phyloP scores from a whole-genome alignment of 2,329 filamentous ascomycete species.

The Exophiala sp. region DNA sequence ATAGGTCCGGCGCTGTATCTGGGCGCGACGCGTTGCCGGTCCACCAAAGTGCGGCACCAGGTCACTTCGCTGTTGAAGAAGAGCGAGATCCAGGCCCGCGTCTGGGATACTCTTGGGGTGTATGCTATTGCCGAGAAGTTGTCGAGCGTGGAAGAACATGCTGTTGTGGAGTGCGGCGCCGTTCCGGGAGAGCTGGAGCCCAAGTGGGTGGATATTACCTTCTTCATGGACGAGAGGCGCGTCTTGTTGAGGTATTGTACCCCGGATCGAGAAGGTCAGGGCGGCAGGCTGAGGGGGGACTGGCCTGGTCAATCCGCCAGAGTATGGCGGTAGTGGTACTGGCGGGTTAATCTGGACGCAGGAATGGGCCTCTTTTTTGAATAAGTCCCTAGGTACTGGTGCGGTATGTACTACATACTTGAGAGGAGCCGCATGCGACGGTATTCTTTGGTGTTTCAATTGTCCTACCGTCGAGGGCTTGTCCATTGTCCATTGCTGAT shows the following conservation, averaged over 20 bases:
- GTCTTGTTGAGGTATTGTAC: conserved; percentile 26
- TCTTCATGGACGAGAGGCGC: conserved; percentile 25
- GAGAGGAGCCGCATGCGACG: no score
- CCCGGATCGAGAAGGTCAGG: conserved; percentile 17
- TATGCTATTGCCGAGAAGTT: conserved; percentile 27
- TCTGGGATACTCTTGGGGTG: conserved; percentile 23
- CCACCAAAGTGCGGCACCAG: conserved; percentile 27
- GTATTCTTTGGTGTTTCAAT: no score
- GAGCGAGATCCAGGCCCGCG: conserved; percentile 13
- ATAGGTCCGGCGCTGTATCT: conserved; percentile 25
- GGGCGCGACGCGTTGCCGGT: conserved; percentile 13
- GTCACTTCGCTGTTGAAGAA: conserved; percentile 21
- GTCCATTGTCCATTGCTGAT: no score
- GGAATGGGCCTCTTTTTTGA: conserved; percentile 26
- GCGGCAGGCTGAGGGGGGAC: conserved; percentile 16
- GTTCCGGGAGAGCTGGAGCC: conserved; percentile 19
- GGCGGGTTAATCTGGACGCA: conserved; percentile 28
- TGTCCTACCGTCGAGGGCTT: no score
- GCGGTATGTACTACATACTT: no score
- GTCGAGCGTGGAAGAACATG: conserved; percentile 26
- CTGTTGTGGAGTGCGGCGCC: conserved; percentile 18
- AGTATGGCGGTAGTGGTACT: conserved; percentile 16
- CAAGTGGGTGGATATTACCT: conserved; percentile 28
- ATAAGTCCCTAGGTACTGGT: no score
- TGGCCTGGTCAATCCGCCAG: conserved; percentile 6